Conservation (phyloP, 1,284 basidiomycete species). For the Stygiomarasmius scandens region DNA sequence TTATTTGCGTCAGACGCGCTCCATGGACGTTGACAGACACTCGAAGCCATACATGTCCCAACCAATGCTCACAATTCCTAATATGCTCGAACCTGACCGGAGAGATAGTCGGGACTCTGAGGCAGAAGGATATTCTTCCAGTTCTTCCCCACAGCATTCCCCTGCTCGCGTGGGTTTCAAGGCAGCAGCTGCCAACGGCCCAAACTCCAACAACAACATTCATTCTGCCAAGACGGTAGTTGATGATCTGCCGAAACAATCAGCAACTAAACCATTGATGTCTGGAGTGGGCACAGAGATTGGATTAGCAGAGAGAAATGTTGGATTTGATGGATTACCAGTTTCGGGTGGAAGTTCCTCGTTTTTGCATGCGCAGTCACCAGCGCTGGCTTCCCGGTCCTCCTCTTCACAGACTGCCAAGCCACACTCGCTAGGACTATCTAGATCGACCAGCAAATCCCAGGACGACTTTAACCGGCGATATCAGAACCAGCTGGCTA, state of each 20-base stretch:
- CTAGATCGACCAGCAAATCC: not conserved
- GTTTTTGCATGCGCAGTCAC: not conserved
- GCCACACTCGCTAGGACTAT: not conserved
- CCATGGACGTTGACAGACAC: slow-evolving; percentile 28
- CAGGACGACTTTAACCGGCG: not conserved
- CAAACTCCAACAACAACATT: not conserved
- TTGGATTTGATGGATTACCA: not conserved
- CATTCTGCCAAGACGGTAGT: not conserved
- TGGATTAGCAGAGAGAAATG: not conserved
- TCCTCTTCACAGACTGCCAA: not conserved
- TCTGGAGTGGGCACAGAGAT: not conserved
- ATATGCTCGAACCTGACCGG: slow-evolving; percentile 25
- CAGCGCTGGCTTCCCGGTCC: not conserved
- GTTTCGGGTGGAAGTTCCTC: not conserved
- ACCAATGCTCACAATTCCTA: slow-evolving; percentile 37
- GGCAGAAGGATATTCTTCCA: not conserved
- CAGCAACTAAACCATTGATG: not conserved
- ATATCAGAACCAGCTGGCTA: not conserved
- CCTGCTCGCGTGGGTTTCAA: not conserved
- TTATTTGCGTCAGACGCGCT: slow-evolving; percentile 24
- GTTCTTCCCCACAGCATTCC: not conserved
- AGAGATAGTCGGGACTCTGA: slow-evolving; percentile 34
- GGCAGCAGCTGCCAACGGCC: not conserved
- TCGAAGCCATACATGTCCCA: slow-evolving; percentile 49
- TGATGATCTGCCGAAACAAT: not conserved